These are phyloP conservation scores for Aspergillus tubingensis DNA, from an alignment of 2,329 filamentous ascomycete species.

Conservation along the genomic window DNA sequence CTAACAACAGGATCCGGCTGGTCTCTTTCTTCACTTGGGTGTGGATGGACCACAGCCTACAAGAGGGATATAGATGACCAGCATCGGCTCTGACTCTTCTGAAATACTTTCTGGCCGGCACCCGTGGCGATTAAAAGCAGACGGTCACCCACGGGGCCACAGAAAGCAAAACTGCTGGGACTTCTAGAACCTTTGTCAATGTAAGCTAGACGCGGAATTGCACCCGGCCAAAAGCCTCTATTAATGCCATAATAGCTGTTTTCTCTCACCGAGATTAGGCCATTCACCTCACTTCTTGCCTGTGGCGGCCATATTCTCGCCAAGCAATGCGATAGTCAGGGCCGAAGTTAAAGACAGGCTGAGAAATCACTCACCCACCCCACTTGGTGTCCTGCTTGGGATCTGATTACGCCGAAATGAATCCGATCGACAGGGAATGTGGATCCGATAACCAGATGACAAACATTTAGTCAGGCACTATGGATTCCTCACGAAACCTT, in stretches of 20 bases:
- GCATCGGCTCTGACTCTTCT: no score
- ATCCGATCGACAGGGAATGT: not conserved
- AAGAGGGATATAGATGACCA: not conserved
- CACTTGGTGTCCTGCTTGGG: not conserved
- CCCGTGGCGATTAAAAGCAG: no score
- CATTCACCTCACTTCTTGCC: not conserved
- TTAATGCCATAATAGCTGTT: not conserved
- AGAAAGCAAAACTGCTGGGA: no score
- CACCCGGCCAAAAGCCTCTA: not conserved
- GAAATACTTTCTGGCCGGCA: no score
- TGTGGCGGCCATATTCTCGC: not conserved
- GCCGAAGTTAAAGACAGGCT: not conserved
- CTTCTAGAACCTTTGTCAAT: no score
- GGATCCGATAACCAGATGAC: not conserved
- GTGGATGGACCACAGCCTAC: not conserved
- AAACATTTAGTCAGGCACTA: conserved; percentile 2
- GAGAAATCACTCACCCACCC: not conserved
- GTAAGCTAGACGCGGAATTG: not conserved
- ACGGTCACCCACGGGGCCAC: no score
- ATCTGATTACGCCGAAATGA: not conserved
- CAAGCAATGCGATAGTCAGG: not conserved
- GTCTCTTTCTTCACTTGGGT: no score
- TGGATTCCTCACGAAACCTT: not conserved
- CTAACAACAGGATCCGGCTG: not conserved
- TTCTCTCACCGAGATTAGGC: not conserved